These are phyloP conservation scores for Podospora bellae-mahoneyi DNA, from an alignment of 495 filamentous ascomycete genomes.

Conservation along the genomic window DNA sequence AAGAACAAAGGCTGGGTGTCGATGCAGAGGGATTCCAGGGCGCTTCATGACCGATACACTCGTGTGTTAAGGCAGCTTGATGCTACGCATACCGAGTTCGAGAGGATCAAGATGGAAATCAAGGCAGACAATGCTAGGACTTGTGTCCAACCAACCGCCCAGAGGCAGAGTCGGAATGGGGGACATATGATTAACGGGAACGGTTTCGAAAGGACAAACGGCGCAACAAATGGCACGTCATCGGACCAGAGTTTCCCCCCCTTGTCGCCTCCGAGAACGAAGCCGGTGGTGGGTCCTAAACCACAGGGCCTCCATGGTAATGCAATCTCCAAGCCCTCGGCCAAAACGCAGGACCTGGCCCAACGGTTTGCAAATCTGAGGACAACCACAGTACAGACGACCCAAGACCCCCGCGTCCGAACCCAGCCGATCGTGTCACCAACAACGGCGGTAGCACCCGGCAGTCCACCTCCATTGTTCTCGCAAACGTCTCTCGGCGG, in stretches of 20 bases:
- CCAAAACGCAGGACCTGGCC: constrained; percentile 43
- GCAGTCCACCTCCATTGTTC: constrained; percentile 46
- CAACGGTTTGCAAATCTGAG: constrained; percentile 60
- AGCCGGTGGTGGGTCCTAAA: constrained; percentile 60
- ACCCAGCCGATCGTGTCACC: constrained; percentile 35
- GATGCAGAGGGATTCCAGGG: constrained; percentile 25
- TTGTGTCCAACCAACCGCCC: constrained; percentile 42
- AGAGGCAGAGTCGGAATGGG: constrained; percentile 8
- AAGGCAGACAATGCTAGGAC: constrained; percentile 60
- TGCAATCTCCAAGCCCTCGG: constrained; percentile 28
- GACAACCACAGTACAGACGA: constrained; percentile 23
- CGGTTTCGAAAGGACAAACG: not conserved
- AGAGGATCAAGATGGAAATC: constrained; percentile 63
- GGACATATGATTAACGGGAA: not conserved
- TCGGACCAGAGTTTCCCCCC: not conserved
- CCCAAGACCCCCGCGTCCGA: constrained; percentile 39
- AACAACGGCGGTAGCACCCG: not conserved
- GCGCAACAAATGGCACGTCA: constrained; percentile 17
- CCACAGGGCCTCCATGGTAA: constrained; percentile 59
- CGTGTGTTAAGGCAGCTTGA: constrained; percentile 39
- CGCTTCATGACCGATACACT: constrained; percentile 41
- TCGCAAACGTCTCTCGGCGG: constrained; percentile 47
- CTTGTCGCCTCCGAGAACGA: constrained; percentile 28
- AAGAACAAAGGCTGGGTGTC: constrained; percentile 41
- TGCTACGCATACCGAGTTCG: constrained; percentile 45